These are phyloP conservation scores for Celoporthe dispersa DNA, from an alignment of 2,329 filamentous ascomycete genomes.

Conservation along the genomic window DNA sequence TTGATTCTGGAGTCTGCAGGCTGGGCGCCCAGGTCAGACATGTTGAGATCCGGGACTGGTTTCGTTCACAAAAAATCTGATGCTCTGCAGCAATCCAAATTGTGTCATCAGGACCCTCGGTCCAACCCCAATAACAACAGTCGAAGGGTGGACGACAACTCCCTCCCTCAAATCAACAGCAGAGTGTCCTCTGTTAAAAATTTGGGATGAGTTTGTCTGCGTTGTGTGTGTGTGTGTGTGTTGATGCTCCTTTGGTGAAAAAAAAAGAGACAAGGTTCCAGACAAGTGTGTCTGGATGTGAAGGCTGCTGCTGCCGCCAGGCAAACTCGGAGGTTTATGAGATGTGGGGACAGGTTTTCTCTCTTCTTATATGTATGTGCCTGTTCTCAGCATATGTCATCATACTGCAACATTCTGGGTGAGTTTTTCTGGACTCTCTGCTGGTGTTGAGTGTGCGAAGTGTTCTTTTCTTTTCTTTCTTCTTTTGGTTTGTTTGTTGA, in stretches of 20 bases:
- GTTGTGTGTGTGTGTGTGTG: not conserved
- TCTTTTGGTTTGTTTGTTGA: too few species aligned
- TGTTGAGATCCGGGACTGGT: not conserved
- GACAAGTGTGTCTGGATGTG: not conserved
- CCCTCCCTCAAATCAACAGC: not conserved
- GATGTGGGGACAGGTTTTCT: not conserved
- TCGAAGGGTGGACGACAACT: not conserved
- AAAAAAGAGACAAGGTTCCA: not conserved
- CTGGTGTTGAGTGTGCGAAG: not conserved
- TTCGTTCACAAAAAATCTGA: not conserved
- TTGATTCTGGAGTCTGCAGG: slow-evolving; percentile 42
- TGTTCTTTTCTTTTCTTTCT: not conserved
- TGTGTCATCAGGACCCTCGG: not conserved
- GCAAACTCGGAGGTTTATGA: not conserved
- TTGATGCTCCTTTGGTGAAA: not conserved
- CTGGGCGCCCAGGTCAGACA: not conserved
- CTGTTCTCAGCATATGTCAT: not conserved
- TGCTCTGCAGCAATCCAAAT: too few species aligned
- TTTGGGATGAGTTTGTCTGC: not conserved
- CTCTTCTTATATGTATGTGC: not conserved
- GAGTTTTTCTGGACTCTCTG: not conserved
- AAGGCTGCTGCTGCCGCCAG: too few species aligned
- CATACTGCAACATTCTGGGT: not conserved
- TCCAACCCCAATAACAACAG: not conserved
- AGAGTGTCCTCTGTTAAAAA: not conserved